Evolutionary conservation across 2,329 filamentous ascomycete species (phyloP).

Genomic region (Teratosphaeria nubilosa): DNA sequence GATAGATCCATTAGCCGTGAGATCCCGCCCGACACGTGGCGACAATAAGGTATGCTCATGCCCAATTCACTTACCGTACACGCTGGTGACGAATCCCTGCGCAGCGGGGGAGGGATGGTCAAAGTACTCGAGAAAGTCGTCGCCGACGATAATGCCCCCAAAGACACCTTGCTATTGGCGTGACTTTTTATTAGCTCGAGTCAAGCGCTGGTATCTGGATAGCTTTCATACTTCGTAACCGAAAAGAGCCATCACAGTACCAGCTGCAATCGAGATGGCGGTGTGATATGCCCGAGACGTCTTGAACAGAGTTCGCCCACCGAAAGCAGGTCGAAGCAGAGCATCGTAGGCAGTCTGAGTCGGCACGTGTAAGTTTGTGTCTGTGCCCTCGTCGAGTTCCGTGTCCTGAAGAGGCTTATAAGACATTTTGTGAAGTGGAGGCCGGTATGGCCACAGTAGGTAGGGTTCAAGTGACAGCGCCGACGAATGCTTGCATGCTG

Average conservation of each 20-base stretch:
- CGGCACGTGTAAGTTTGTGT: background rate
- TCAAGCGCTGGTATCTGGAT: background rate
- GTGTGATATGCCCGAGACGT: constrained; percentile 11
- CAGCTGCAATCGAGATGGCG: constrained; percentile 17
- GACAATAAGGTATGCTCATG: too few species aligned
- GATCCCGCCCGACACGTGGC: too few species aligned
- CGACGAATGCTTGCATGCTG: background rate
- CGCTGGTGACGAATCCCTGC: constrained; percentile 7
- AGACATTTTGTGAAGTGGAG: background rate
- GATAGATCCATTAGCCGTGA: too few species aligned
- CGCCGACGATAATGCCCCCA: constrained; percentile 9
- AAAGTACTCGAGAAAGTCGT: constrained; percentile 9
- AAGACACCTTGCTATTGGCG: constrained; percentile 11
- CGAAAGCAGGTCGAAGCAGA: background rate
- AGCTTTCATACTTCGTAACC: constrained; percentile 12
- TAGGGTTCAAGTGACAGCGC: background rate
- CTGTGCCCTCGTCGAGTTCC: background rate
- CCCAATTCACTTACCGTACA: constrained; percentile 1
- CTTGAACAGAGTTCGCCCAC: constrained; percentile 6
- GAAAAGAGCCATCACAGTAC: constrained; percentile 18
- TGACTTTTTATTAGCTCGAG: background rate
- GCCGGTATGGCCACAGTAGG: background rate
- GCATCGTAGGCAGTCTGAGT: background rate
- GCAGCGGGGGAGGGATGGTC: constrained; percentile 5
- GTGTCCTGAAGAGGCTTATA: background rate